Conservation (phyloP, 768 basidiomycete genomes). For the Tulasnella calospora region DNA sequence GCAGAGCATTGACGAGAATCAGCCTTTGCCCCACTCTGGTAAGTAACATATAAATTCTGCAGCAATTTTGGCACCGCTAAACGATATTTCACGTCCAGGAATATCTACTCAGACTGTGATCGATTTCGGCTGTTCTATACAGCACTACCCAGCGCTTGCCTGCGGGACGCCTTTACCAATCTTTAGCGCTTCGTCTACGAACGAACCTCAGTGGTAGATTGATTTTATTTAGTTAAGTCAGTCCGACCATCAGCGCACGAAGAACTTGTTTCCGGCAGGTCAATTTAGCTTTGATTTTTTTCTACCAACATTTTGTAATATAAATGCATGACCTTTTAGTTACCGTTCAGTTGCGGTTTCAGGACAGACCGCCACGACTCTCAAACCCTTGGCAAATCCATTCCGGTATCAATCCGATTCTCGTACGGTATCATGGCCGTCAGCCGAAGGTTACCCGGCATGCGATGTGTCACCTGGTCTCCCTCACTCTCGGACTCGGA, state of each 20-base stretch:
- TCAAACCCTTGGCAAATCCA: too few relatives aligned
- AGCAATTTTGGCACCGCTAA: neutral
- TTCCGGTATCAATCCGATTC: too few relatives aligned
- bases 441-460: too few relatives aligned
- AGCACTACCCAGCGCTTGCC: neutral
- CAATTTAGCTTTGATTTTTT: neutral
- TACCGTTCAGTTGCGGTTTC: too few relatives aligned
- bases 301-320: too few relatives aligned
- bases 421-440: too few relatives aligned
- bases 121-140: too few relatives aligned
- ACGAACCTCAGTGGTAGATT: neutral
- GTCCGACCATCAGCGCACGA: neutral
- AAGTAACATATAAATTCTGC: neutral
- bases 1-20: neutral
- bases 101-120: too few relatives aligned
- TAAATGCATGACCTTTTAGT: too few relatives aligned
- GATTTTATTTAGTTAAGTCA: neutral
- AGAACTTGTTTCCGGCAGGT: neutral
- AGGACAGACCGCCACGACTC: too few relatives aligned
- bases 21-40: neutral
- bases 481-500: too few relatives aligned
- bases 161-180: neutral
- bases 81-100: neutral
- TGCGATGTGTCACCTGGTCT: too few relatives aligned
- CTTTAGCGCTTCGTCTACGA: neutral